Percentiles rank a stretch among this genome's conserved stretches.
Conservation (phyloP, 1,284 basidiomycete species). For the Apiotrichum porosum region DNA sequence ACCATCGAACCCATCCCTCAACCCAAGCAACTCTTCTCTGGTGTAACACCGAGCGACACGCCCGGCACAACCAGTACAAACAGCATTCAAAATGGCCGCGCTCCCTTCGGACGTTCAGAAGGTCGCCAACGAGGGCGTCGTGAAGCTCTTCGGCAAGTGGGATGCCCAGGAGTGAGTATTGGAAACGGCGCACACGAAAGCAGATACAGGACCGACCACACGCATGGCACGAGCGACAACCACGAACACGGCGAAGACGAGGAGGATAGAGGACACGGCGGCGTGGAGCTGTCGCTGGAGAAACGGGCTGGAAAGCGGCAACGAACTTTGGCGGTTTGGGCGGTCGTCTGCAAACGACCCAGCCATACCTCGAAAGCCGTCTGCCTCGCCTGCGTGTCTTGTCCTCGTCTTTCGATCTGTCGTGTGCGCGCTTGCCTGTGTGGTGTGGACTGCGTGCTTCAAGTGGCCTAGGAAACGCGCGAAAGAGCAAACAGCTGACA, state of each 20-base stretch:
- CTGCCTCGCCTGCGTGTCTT: too few relatives aligned
- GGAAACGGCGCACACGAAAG: conserved; percentile 5
- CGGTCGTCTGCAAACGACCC: neutral
- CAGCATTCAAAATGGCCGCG: conserved; percentile 47
- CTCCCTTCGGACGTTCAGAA: conserved; percentile 79
- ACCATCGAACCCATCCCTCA: neutral
- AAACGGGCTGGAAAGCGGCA: neutral
- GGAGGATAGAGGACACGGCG: neutral
- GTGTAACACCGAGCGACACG: neutral
- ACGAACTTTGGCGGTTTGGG: neutral
- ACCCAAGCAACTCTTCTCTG: conserved; percentile 2
- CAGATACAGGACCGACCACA: neutral
- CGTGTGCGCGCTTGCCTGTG: too few relatives aligned
- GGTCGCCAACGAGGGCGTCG: conserved; percentile 64
- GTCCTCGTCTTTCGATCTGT: too few relatives aligned
- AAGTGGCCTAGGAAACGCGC: too few relatives aligned
- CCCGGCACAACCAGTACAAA: conserved; percentile 6
- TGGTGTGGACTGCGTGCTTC: too few relatives aligned
- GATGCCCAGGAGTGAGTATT: conserved; percentile 84
- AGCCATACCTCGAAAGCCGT: too few relatives aligned
- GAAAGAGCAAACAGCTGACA: too few relatives aligned
- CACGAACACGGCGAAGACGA: neutral
- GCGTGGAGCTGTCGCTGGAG: neutral
- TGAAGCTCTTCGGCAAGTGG: conserved; percentile 97
- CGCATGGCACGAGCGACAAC: neutral